A percentile compares a stretch with the other conserved stretches of the same genome.
These are phyloP conservation scores for Sequoiadendron giganteum DNA, from an alignment of 75 land plant species.

Conservation along the genomic window DNA sequence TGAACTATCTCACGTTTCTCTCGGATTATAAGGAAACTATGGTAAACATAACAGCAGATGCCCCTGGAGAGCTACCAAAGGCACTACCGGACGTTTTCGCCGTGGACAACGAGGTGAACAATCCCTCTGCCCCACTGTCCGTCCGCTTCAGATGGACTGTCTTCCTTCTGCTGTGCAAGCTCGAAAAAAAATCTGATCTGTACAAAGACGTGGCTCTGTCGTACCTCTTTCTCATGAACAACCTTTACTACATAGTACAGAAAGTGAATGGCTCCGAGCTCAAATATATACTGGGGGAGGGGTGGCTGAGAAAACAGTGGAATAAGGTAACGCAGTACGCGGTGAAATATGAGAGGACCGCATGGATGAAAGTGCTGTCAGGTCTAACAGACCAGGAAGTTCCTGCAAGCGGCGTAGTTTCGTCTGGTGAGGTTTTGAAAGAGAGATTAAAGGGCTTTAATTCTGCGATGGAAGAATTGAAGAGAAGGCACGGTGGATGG, in stretches of 20 bases:
- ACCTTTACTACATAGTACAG: conserved; percentile 50
- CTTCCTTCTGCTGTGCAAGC: conserved; percentile 53
- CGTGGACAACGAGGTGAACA: not conserved
- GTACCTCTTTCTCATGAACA: conserved; percentile 61
- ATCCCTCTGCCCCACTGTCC: conserved; percentile 20
- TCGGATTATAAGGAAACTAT: conserved; percentile 45
- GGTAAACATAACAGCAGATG: conserved; percentile 34
- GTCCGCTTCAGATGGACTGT: conserved; percentile 54
- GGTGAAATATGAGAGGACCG: conserved; percentile 16
- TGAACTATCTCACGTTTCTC: conserved; percentile 40
- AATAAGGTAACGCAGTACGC: conserved; percentile 20
- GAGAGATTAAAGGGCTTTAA: conserved; percentile 37
- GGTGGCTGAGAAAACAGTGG: conserved; percentile 12
- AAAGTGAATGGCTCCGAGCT: conserved; percentile 48
- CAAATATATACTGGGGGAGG: conserved; percentile 18
- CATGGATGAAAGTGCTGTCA: conserved; percentile 26
- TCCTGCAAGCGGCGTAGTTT: conserved; percentile 16
- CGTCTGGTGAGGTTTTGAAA: conserved; percentile 42
- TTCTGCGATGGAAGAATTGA: conserved; percentile 34
- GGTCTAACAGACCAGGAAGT: conserved; percentile 17
- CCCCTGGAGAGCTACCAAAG: conserved; percentile 11
- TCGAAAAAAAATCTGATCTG: conserved; percentile 47
- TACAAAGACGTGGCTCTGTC: conserved; percentile 53
- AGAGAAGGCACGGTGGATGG: conserved; percentile 30
- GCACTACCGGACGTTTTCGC: conserved; percentile 14